phyloP scores from a whole-genome alignment of 192 early-diverging fungal species.

The Lunasporangiospora selenospora region DNA sequence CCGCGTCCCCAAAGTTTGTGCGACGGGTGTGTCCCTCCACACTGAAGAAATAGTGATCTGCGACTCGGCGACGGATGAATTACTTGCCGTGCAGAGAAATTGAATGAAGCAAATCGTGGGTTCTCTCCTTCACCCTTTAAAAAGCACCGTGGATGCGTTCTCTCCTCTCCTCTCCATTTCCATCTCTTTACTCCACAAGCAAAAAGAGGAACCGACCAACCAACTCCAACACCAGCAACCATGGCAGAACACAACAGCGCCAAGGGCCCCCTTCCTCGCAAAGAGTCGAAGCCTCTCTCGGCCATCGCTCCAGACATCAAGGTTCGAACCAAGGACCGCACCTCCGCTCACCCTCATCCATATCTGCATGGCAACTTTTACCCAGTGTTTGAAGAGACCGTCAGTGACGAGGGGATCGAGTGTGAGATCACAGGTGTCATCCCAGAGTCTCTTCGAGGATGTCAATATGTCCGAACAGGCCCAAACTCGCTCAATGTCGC shows the following conservation, averaged over 20 bases:
- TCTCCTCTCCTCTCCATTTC: too few relatives aligned
- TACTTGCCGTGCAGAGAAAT: too few relatives aligned
- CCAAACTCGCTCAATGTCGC: conserved; percentile 28
- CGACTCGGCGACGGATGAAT: too few relatives aligned
- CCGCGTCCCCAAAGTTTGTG: too few relatives aligned
- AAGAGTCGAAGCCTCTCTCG: neutral
- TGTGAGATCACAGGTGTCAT: conserved; percentile 33
- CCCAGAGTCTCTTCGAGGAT: conserved; percentile 18
- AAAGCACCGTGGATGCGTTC: too few relatives aligned
- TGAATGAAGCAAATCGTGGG: too few relatives aligned
- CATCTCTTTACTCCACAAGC: too few relatives aligned
- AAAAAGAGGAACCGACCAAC: too few relatives aligned
- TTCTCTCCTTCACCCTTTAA: too few relatives aligned
- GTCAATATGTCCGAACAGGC: conserved; percentile 38
- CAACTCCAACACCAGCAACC: neutral
- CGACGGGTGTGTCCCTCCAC: too few relatives aligned
- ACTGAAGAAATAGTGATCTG: too few relatives aligned
- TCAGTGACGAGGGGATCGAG: conserved; percentile 36
- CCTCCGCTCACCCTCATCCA: conserved; percentile 25
- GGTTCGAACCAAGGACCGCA: neutral
- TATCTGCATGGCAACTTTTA: conserved; percentile 41
- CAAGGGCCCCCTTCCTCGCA: neutral
- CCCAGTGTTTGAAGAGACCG: conserved; percentile 40
- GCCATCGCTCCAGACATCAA: neutral
- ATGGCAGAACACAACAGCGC: neutral